Evolutionary conservation across 257 asterid genomes (phyloP), one percentile per base, ranked within the genome.

Genomic region (Jasminum sambac): DNA sequence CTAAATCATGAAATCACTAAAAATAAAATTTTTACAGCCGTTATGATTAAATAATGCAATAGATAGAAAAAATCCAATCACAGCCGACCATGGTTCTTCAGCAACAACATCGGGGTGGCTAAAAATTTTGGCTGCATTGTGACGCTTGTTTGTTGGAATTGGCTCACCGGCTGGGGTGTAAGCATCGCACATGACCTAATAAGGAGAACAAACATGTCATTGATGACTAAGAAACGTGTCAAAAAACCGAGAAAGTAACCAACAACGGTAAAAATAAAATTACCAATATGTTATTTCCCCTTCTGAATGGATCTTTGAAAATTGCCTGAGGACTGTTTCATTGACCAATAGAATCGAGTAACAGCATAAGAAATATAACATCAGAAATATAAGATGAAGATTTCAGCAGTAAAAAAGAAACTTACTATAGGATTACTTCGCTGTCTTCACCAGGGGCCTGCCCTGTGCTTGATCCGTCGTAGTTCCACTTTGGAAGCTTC

Each of bases 381-480:
- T 39, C 43, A 5, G 8, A 39, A 39, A 10, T 39, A 2, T 39
- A 39, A 39, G 0, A 39, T 8, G 9, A 39, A 6, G 43, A 39
- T 39, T 39, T 9, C 17, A 5, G 6, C 16, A 48, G n/a, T 8
- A 10, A 3, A 4, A 12, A 40, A 8, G 14, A 12, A 40, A 1
- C 24, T 17, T 75, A 75, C 79, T 75, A 75, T 11, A 75, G 34
- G 36, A 75, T 75, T 41, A 75, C 79, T 75, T 75, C 79, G 52
- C 79, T 75, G 40, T 75, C 79, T 48, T 75, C 66, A 14, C 79
- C 79, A 6, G 79, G 79, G 30, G 79, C 79, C 65, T 75, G 79
- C 21, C 79, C 75, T n/a, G 79, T 75, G 70, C 79, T 75, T 24
- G 79, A 75, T 3, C 79, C 79, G n/a, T 75, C 79, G 16, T 75